Evolutionary conservation across 1,139 yeast species (phyloP).

Genomic region (Candida glucosophila): DNA sequence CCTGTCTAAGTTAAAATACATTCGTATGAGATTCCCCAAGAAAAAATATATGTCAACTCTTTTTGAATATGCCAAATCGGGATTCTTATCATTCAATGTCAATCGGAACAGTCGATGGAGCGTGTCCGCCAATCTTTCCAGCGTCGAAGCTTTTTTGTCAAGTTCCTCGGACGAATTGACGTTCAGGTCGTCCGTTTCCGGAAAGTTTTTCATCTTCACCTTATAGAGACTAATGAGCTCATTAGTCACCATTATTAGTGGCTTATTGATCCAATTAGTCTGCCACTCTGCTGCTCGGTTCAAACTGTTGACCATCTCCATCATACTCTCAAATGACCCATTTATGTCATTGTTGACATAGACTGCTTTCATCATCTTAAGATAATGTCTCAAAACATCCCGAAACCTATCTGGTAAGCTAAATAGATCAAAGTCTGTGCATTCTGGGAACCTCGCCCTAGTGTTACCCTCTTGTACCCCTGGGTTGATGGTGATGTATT

Average conservation of each 20-base stretch:
- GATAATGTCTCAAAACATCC: constrained; percentile 25
- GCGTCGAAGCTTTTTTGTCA: constrained; percentile 16
- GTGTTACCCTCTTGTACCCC: constrained; percentile 16
- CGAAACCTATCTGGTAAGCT: constrained; percentile 28
- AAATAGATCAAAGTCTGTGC: constrained; percentile 34
- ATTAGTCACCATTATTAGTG: constrained; percentile 45
- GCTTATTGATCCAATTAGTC: constrained; percentile 59
- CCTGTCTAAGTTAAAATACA: constrained; percentile 64
- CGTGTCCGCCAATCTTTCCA: constrained; percentile 56
- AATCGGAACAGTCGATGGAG: constrained; percentile 69
- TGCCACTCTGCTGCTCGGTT: constrained; percentile 58
- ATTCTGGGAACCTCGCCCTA: constrained; percentile 23
- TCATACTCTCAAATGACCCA: constrained; percentile 28
- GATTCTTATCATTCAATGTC: constrained; percentile 71
- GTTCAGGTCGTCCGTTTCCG: constrained; percentile 13
- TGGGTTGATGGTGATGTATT: constrained; percentile 29
- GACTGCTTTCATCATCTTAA: constrained; percentile 30
- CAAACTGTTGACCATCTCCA: constrained; percentile 36
- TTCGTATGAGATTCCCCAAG: constrained; percentile 61
- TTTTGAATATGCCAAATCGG: constrained; percentile 41
- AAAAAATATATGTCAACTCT: constrained; percentile 66
- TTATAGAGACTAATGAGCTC: constrained; percentile 46
- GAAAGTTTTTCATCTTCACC: constrained; percentile 24
- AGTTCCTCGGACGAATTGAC: constrained; percentile 9
- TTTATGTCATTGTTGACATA: constrained; percentile 29